phyloP scores from a whole-genome alignment of 2,329 filamentous ascomycete genomes.

The Trichoderma pleuroti region DNA sequence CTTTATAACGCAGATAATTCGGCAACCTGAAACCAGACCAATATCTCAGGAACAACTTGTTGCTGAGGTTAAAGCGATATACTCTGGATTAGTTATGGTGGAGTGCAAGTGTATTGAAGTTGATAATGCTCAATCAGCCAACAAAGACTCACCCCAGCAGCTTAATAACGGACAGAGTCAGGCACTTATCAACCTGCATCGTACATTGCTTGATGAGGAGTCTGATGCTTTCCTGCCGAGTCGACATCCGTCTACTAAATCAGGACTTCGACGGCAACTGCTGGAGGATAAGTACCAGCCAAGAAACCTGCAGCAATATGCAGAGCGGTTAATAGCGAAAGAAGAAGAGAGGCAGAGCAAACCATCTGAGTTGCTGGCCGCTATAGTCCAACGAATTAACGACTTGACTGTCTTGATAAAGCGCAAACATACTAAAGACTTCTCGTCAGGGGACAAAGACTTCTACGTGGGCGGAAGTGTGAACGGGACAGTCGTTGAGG shows the following conservation, averaged over 20 bases:
- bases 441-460: too few species aligned
- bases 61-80: not conserved
- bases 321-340: too few species aligned
- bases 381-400: too few species aligned
- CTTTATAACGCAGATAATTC: not conserved
- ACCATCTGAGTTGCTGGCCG: too few species aligned
- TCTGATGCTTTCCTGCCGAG: not conserved
- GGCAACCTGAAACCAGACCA: not conserved
- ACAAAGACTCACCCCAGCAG: not conserved
- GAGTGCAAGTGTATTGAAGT: not conserved
- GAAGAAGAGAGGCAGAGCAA: too few species aligned
- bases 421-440: too few species aligned
- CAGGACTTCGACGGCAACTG: not conserved
- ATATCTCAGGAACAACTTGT: not conserved
- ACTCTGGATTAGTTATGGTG: rapidly evolving
- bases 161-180: not conserved
- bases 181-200: not conserved
- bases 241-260: not conserved
- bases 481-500: not conserved
- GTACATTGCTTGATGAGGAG: not conserved
- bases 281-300: too few species aligned
- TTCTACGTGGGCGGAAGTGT: not conserved
- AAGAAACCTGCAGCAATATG: too few species aligned
- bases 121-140: not conserved
- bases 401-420: too few species aligned